phyloP scores from a whole-genome alignment of 1,139 yeast species.

The Ogataea hybrid region DNA sequence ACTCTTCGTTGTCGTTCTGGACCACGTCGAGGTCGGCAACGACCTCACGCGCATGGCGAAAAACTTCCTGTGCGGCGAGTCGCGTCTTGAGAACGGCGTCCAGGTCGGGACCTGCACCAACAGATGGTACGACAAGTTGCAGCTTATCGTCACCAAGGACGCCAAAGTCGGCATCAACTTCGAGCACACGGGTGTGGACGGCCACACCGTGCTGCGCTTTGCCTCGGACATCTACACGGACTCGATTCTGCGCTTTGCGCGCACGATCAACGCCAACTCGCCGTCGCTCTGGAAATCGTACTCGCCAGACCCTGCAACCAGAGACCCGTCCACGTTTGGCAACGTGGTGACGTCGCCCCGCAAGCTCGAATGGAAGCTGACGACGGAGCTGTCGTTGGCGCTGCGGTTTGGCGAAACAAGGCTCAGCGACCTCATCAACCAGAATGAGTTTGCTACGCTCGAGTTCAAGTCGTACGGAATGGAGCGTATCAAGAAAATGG shows the following conservation, averaged over 20 bases:
- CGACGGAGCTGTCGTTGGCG: constrained; percentile 73
- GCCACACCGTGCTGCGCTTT: constrained; percentile 86
- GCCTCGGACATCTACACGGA: constrained; percentile 91
- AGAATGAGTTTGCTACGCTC: constrained; percentile 80
- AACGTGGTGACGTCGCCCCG: constrained; percentile 58
- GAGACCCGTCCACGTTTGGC: constrained; percentile 42
- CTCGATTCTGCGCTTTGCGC: constrained; percentile 83
- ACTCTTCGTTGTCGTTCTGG: constrained; percentile 76
- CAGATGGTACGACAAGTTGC: constrained; percentile 93
- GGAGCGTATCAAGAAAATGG: constrained; percentile 76
- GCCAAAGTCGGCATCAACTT: constrained; percentile 93
- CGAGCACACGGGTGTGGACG: constrained; percentile 95
- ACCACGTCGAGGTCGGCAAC: constrained; percentile 63
- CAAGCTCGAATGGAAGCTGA: constrained; percentile 85
- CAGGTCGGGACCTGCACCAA: constrained; percentile 94
- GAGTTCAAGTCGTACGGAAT: constrained; percentile 79
- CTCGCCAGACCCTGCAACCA: constrained; percentile 45
- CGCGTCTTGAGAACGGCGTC: constrained; percentile 76
- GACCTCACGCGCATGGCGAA: constrained; percentile 69
- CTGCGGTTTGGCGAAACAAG: constrained; percentile 90
- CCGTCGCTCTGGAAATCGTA: constrained; percentile 70
- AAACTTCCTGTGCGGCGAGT: constrained; percentile 84
- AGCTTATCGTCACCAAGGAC: constrained; percentile 83
- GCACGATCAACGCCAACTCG: constrained; percentile 74
- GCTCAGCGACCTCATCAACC: constrained; percentile 81